Conservation (phyloP, 345 rosid species). For the Dipteronia dyeriana region DNA sequence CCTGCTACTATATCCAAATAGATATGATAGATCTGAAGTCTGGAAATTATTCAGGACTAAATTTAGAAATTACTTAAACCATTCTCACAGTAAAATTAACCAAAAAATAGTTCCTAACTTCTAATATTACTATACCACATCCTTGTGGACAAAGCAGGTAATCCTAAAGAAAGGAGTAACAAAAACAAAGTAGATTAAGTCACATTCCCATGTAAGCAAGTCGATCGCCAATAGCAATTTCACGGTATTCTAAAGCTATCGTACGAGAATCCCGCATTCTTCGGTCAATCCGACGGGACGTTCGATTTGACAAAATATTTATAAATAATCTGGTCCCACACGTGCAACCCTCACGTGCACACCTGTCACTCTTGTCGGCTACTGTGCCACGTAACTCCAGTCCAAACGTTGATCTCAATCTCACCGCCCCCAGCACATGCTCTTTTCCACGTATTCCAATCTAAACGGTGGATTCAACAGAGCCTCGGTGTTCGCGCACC, state of each 20-base stretch:
- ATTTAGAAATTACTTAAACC: too few relatives aligned
- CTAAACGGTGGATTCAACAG: neutral
- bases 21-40: too few relatives aligned
- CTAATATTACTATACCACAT: too few relatives aligned
- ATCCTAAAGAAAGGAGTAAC: too few relatives aligned
- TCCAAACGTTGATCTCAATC: neutral
- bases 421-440: constrained; percentile 11
- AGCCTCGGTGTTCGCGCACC: constrained; percentile 13
- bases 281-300: constrained; percentile 34
- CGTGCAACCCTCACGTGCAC: constrained; percentile 34
- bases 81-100: too few relatives aligned
- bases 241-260: neutral
- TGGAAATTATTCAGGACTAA: too few relatives aligned
- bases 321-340: neutral
- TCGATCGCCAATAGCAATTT: neutral
- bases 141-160: too few relatives aligned
- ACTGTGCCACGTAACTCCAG: constrained; percentile 5
- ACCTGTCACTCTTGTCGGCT: constrained; percentile 44
- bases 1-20: too few relatives aligned
- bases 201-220: too few relatives aligned
- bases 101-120: too few relatives aligned
- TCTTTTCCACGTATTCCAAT: constrained; percentile 13
- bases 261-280: constrained; percentile 38
- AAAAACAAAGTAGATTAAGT: too few relatives aligned
- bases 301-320: constrained; percentile 18